A percentile compares a stretch with the other conserved stretches of the same genome.
Conservation (phyloP, 257 asterid species). For the Prunella vulgaris region DNA sequence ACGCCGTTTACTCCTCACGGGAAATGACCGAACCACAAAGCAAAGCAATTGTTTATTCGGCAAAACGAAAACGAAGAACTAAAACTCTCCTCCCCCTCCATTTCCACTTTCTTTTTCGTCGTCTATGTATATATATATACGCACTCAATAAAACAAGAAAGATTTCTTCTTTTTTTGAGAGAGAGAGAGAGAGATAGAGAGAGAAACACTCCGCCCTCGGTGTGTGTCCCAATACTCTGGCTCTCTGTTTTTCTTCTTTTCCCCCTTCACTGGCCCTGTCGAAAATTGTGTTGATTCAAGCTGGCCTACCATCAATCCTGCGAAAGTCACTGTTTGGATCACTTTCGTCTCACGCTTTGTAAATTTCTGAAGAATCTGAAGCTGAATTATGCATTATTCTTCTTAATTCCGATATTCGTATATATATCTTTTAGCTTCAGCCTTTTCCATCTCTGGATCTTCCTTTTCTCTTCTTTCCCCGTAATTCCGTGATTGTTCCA, state of each 20-base stretch:
- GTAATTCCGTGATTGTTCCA: constrained; percentile 14
- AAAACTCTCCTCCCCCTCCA: not conserved
- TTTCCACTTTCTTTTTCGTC: not conserved
- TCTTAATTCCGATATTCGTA: constrained; percentile 27
- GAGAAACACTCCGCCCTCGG: constrained; percentile 30
- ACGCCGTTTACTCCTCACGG: constrained; percentile 42
- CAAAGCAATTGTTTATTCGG: constrained; percentile 30
- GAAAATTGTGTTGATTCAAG: constrained; percentile 31
- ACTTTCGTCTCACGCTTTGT: constrained; percentile 35
- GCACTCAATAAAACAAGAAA: not conserved
- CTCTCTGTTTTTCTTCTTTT: not conserved
- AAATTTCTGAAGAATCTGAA: constrained; percentile 33
- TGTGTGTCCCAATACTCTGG: not conserved
- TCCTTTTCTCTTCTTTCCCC: not conserved
- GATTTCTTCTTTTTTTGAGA: constrained; percentile 19
- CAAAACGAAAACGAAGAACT: constrained; percentile 37
- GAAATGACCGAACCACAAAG: constrained; percentile 19
- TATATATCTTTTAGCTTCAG: constrained; percentile 12
- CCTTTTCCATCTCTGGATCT: constrained; percentile 26
- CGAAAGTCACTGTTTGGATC: constrained; percentile 39
- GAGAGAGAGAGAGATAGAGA: constrained; percentile 14
- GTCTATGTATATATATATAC: not conserved
- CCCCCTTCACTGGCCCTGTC: not conserved
- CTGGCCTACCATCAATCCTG: constrained; percentile 40
- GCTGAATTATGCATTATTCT: constrained; percentile 45